Base-by-base conservation (phyloP, 169 alveolate genomes). In the Amoebophrya sp. region DNA sequence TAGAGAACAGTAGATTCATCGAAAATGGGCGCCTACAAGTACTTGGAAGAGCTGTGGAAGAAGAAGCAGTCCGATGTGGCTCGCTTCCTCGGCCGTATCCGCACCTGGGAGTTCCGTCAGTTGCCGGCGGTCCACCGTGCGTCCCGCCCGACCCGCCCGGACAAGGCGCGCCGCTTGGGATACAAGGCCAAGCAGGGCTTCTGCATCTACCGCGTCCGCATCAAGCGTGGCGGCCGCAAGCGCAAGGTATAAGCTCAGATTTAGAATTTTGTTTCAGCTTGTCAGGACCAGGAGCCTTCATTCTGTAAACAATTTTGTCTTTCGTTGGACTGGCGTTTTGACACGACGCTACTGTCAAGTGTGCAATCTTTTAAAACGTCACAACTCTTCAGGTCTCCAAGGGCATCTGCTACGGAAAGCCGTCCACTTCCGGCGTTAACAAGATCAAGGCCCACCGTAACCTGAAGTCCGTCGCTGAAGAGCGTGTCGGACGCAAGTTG, bases 341-440 rank as follows among this genome's bases (percentile, higher is more conserved):
- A n/a, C n/a, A n/a, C n/a, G n/a, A n/a, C n/a, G n/a, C n/a, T n/a
- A n/a, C n/a, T n/a, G n/a, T n/a, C n/a, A n/a, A n/a, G n/a, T n/a
- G n/a, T n/a, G n/a, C n/a, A n/a, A n/a, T n/a, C n/a, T n/a, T n/a
- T n/a, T n/a, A n/a, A n/a, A n/a, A n/a, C n/a, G n/a, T n/a, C n/a
- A n/a, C n/a, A n/a, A n/a, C n/a, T 55, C 35, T 3, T 0, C 89
- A 47, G 91, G 99, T 97, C 89, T 95, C 98, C 93, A 98, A 98
- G 97, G 99, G 99, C 93, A 98, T 98, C 90, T 99, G 98, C 66
- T 98, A 99, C 96, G 99, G 99, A 77, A 99, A 99, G 95, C 99
- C 99, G 92, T 96, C 96, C 95, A 98, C 89, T 77, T 90, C 90
- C 89, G 97, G 98, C 97, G 96, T 97, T 93, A 97, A 96, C 95